These are phyloP conservation scores for Batkoa obscura DNA, from an alignment of 371 early-diverging fungal genomes.

Conservation along the genomic window DNA sequence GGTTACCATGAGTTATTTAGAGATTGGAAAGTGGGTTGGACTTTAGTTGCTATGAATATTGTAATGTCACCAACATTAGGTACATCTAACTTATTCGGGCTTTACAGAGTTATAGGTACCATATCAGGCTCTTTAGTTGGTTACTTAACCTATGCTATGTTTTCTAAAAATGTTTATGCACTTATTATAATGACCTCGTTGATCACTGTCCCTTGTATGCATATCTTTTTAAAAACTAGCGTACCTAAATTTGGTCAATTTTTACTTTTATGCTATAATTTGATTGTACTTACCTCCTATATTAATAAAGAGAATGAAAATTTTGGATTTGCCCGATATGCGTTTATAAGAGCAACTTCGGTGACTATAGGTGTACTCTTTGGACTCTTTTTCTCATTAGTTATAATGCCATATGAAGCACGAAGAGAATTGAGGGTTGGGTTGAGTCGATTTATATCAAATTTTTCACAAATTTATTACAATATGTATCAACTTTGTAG, in stretches of 20 bases:
- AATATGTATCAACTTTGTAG: constrained; percentile 34
- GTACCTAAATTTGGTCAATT: constrained; percentile 65
- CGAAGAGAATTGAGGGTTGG: constrained; percentile 58
- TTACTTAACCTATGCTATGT: constrained; percentile 28
- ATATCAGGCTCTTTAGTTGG: constrained; percentile 41
- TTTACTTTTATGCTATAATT: constrained; percentile 49
- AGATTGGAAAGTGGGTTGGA: constrained; percentile 61
- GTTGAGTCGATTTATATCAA: constrained; percentile 36
- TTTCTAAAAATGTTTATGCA: constrained; percentile 25
- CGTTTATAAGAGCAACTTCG: constrained; percentile 37
- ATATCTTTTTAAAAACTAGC: constrained; percentile 36
- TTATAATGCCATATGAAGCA: constrained; percentile 70
- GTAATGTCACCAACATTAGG: constrained; percentile 81
- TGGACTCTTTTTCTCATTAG: constrained; percentile 43
- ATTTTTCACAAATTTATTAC: constrained; percentile 43
- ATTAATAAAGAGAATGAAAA: constrained; percentile 38
- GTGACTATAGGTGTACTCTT: constrained; percentile 49
- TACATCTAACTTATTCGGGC: constrained; percentile 47
- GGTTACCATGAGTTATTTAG: constrained; percentile 29
- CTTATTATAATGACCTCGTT: constrained; percentile 37
- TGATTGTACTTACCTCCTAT: constrained; percentile 54
- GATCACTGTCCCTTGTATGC: constrained; percentile 48
- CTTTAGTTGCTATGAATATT: constrained; percentile 44
- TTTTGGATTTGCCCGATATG: constrained; percentile 31
- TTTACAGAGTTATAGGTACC: constrained; percentile 59